A percentile compares a stretch with the other conserved stretches of the same genome.
phyloP scores from a whole-genome alignment of 2,329 filamentous ascomycete species.

The Fusarium clavum region DNA sequence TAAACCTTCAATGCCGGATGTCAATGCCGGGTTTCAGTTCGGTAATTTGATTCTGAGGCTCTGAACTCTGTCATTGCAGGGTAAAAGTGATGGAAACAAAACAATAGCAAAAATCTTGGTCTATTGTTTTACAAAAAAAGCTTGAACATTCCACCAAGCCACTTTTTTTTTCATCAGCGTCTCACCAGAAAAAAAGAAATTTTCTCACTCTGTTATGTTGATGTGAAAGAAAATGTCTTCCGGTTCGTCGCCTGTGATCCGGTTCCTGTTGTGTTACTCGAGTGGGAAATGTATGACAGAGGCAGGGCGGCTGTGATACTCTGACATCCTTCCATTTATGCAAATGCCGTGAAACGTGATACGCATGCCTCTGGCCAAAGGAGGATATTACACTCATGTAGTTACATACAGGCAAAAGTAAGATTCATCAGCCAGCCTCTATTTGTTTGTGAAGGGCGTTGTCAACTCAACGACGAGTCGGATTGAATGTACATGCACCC shows the following conservation, averaged over 20 bases:
- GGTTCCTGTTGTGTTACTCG: slow-evolving; percentile 29
- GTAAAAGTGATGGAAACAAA: slow-evolving; percentile 26
- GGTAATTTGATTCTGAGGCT: slow-evolving; percentile 21
- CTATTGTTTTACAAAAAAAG: slow-evolving; percentile 23
- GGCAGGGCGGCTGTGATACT: slow-evolving; percentile 32
- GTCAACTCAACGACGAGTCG: slow-evolving; percentile 3
- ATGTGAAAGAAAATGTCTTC: not conserved
- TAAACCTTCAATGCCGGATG: not conserved
- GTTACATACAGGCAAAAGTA: not conserved
- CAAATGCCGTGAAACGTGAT: slow-evolving; percentile 30
- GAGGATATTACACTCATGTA: slow-evolving; percentile 10
- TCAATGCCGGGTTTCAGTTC: slow-evolving; percentile 10
- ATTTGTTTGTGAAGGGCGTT: slow-evolving; percentile 3
- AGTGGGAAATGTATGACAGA: slow-evolving; percentile 18
- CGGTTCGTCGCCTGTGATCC: slow-evolving; percentile 30
- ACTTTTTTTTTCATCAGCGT: slow-evolving; percentile 18
- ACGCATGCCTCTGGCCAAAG: slow-evolving; percentile 22
- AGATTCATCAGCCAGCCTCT: slow-evolving; percentile 20
- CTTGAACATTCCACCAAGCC: slow-evolving; percentile 18
- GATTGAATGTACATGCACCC: slow-evolving; percentile 6
- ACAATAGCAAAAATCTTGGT: slow-evolving; percentile 16
- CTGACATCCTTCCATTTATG: slow-evolving; percentile 14
- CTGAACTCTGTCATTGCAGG: slow-evolving; percentile 14
- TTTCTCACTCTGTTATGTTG: slow-evolving; percentile 1
- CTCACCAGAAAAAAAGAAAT: slow-evolving; percentile 17